Base-by-base conservation (phyloP, 768 basidiomycete species). In the Tulasnella sp. region DNA sequence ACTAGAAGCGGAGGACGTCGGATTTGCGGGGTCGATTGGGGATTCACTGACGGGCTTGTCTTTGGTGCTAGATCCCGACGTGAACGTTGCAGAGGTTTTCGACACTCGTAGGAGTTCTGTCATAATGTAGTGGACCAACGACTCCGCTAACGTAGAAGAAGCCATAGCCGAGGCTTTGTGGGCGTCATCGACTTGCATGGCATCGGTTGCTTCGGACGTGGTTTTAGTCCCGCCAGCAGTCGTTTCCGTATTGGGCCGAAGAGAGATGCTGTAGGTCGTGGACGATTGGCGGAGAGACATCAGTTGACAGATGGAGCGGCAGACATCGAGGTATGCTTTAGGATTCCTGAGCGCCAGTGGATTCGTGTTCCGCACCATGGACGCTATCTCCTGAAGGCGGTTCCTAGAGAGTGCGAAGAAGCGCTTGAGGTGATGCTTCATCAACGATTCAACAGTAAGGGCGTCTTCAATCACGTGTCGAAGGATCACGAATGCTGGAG, bases 381-480 rank as follows among this genome's bases (percentile, higher is more conserved):
- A 77, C 21, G 71, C 69, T 32, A 86, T 72, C 61, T 96, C 94
- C 21, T 82, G 70, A 15, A 72, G 61, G n/a, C 69, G 65, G 58
- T 54, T 60, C 31, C 88, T 81, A 31, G 86, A 76, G 60, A 84
- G 82, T 3, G 77, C 70, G 64, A 96, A 83, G 71, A 84, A 91
- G 2, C 82, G 78, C 63, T 81, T 84, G 65, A 98, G 77, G 59
- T 89, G 84, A 61, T 86, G 82, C 21, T 78, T 78, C 81, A 99
- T 92, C 63, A 88, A 75, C 8, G 72, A 73, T 56, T 79, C 76
- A 40, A 98, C 67, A 6, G 75, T 77, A 2, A 70, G 65, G 2
- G 74, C 64, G 61, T 92, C 88, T 69, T 99, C 96, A 48, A 93
- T 79, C 51, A 89, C 70, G 66, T 99, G 96, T 6, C 96, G 84